These are phyloP conservation scores for Paspalum notatum DNA, from an alignment of 176 grass and related monocot genomes.

Conservation along the genomic window DNA sequence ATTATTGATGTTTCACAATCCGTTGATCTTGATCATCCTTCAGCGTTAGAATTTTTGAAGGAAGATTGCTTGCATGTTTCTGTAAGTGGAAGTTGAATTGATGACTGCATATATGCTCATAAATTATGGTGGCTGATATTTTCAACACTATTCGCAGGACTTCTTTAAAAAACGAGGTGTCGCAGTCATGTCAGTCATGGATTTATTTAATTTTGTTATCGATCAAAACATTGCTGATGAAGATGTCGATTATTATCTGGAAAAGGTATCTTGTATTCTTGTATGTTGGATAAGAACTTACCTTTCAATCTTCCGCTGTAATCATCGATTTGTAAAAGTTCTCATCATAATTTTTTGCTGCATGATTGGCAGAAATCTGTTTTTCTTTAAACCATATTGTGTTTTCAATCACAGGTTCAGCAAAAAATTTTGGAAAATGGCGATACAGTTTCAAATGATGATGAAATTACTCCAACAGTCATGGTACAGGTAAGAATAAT, in stretches of 20 bases:
- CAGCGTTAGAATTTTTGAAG: conserved; percentile 83
- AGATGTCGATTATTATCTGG: conserved; percentile 81
- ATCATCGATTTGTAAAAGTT: neutral
- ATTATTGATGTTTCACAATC: conserved; percentile 99
- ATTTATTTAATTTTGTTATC: conserved; percentile 92
- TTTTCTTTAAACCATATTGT: conserved; percentile 23
- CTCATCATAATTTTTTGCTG: neutral
- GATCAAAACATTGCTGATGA: conserved; percentile 79
- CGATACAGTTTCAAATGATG: conserved; percentile 52
- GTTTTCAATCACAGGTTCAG: conserved; percentile 64
- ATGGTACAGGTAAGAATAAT: conserved; percentile 77
- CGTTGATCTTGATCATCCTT: conserved; percentile 93
- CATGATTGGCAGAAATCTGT: neutral
- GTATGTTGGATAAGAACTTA: conserved; percentile 6
- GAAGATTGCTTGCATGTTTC: conserved; percentile 98
- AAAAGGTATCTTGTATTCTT: conserved; percentile 66
- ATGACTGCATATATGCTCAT: neutral
- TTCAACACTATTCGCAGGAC: conserved; percentile 54
- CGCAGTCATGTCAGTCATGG: conserved; percentile 73
- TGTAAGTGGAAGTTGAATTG: conserved; percentile 54
- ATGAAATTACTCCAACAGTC: conserved; percentile 71
- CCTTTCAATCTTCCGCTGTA: conserved; percentile 25
- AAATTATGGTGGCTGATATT: neutral
- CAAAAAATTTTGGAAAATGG: conserved; percentile 78
- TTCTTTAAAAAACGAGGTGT: conserved; percentile 91